Base-by-base conservation (phyloP, 257 asterid species). In the Petunia secreta region DNA sequence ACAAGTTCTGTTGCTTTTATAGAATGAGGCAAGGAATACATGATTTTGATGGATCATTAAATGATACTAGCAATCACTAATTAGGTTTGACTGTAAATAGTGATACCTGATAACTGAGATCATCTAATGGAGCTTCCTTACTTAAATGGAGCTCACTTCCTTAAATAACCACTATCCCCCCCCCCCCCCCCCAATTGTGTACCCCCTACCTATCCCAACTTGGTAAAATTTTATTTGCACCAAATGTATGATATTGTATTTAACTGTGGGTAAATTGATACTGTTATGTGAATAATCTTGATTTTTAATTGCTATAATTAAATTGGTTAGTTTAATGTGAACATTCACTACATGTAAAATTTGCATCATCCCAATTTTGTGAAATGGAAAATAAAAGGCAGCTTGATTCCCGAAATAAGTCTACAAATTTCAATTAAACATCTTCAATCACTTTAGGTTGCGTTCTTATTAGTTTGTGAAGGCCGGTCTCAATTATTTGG, bases 51-150 rank as follows among this genome's bases (percentile, higher is more conserved):
- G 62, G 77, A 71, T 46, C 63, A 69, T 34, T 55, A 68, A 62
- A 80, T 34, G 87, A 89, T n/a, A n/a, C n/a, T 77, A 87, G 90
- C 75, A 74, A 40, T 37, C 54, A 71, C 63, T 89, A 86, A 89
- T 89, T 85, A 89, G 78, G 63, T 69, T 53, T 36, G 92, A 85
- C 86, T 86, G 79, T 81, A 86, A 80, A 25, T 41, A 11, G 5
- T 3, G 1, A n/a, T n/a, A n/a, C n/a, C n/a, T n/a, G n/a, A n/a
- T 54, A 54, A 55, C n/a, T 55, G 5, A 59, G 15, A 67, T 62
- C 67, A 36, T 67, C 39, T 40, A 15, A 68, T 43, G 10, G 2
- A 64, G 1, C 48, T 13, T 16, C 48, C 16, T 63, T 63, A 38
- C n/a, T n/a, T n/a, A n/a, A n/a, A n/a, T n/a, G n/a, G 2, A 64